Evolutionary conservation across 306 rosid species (phyloP), one percentile per base, ranked within the genome.

Genomic region (Mucuna pruriens): DNA sequence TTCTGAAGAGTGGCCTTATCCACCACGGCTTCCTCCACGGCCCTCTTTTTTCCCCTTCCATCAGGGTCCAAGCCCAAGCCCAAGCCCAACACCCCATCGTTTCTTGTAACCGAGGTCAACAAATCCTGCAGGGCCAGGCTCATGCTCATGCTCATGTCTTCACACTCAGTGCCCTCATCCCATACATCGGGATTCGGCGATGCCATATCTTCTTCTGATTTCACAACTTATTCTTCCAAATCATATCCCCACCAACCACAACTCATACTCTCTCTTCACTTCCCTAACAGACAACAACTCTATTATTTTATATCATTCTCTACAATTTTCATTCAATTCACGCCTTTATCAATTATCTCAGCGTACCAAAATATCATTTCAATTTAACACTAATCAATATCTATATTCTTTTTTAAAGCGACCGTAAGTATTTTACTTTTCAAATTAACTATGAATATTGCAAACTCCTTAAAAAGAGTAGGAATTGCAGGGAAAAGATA

Each of bases 1-100:
- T 89, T 94, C 81, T 90, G 95, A 83, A 89, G 93, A 40, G 97
- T 91, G 25, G 97, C 95, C 84, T 88, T 91, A 51, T 94, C 97
- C 0, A 90, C 68, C 2, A 23, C 1, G 22, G 69, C 25, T 44
- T 85, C 93, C 61, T 86, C 91, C 69, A 91, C 80, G 0, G 58
- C 84, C 72, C 89, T 85, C 76, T 94, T 82, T 89, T 87, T 94
- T 44, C 90, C 93, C 55, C 91, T 86, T 17, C 65, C 7, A 6
- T 25, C 17, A 58, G 63, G 22, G 33, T 15, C 11, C 7, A 4
- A 3, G n/a, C n/a, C n/a, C n/a, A n/a, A n/a, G n/a, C n/a, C n/a
- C n/a, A n/a, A n/a, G n/a, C n/a, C 11, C 7, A 4, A 3, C 5
- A 34, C 71, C 44, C 13, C 42, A 23, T 62, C 69, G 25, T 62